Evolutionary conservation across 192 early-diverging fungal species (phyloP), one percentile per base, ranked within the genome.

Genomic region (Rhizoclosmatium globosum): DNA sequence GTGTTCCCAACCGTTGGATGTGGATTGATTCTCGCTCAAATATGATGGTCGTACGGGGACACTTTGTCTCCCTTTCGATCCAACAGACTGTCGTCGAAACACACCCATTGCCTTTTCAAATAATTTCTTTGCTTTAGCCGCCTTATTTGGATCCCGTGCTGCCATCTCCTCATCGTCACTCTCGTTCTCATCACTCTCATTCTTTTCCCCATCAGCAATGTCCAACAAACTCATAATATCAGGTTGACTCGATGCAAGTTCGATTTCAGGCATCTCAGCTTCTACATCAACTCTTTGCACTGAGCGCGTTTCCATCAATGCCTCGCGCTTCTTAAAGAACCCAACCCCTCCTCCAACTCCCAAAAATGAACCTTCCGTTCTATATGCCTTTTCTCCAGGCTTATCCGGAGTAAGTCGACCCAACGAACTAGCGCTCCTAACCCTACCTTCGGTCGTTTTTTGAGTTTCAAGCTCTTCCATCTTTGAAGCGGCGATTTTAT

Each of bases 61-160:
- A 53, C 50, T 53, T 7, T 13, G 17, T 13, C 50, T 7, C 9
- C 50, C 50, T 53, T 17, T 7, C 17, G 50, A 7, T 13, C 9
- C 50, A 53, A 13, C 50, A 13, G 50, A 17, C 6, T 53, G 6
- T 53, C 17, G 50, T 17, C 50, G 6, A 17, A 53, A 53, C 6
- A 53, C 50, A 53, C 50, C 50, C 50, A 53, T 53, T 17, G 50
- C 50, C 50, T 53, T 53, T 53, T 53, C 50, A 53, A 53, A 53
- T 17, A 53, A 13, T 17, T 53, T 53, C 50, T 53, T 53, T 7
- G 50, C 50, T 53, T 17, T 7, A 13, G 50, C 9, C 6, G 6
- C 17, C 9, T 53, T 7, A 31, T 31, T 31, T 31, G 31, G 31
- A 31, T 31, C 31, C 31, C 31, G 31, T 31, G 31, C 31, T 17